A percentile compares a stretch with the other conserved stretches of the same genome.
Evolutionary conservation across 1,139 yeast genomes (phyloP).

Genomic region (Schwanniomyces etchellsii): DNA sequence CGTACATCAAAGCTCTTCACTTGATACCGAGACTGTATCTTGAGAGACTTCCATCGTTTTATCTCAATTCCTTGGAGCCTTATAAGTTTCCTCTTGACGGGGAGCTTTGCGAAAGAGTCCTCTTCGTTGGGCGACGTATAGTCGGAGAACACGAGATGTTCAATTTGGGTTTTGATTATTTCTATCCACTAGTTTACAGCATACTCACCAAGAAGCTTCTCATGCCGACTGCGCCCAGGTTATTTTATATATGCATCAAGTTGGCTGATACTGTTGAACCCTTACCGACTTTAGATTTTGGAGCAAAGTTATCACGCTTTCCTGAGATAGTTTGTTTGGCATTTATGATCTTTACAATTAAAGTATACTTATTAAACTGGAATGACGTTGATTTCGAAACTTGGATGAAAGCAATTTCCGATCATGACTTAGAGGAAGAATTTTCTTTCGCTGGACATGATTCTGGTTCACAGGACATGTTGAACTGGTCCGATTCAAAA

Average conservation of each 20-base stretch:
- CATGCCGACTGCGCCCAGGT: conserved; percentile 27
- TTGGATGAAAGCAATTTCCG: conserved; percentile 19
- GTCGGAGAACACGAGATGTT: conserved; percentile 5
- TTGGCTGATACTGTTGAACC: conserved; percentile 9
- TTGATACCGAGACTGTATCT: conserved; percentile 20
- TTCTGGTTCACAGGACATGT: conserved; percentile 26
- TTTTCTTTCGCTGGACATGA: conserved; percentile 13
- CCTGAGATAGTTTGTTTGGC: conserved; percentile 28
- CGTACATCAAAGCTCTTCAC: conserved; percentile 30
- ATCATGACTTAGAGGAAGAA: conserved; percentile 16
- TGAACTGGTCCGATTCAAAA: conserved; percentile 35
- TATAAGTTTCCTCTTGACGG: conserved; percentile 21
- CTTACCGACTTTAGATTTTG: conserved; percentile 5
- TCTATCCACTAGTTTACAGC: conserved; percentile 30
- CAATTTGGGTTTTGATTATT: conserved; percentile 18
- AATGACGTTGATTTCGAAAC: conserved; percentile 8
- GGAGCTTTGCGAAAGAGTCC: conserved; percentile 18
- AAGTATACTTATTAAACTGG: conserved; percentile 21
- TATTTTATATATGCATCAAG: conserved; percentile 16
- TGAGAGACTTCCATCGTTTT: conserved; percentile 19
- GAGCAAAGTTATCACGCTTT: conserved; percentile 5
- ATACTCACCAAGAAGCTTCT: conserved; percentile 19
- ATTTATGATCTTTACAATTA: conserved; percentile 19
- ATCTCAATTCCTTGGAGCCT: conserved; percentile 23
- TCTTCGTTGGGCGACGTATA: conserved; percentile 8